These are phyloP conservation scores for Suhomyces guaymorum DNA, from an alignment of 1,139 yeast species.

Conservation along the genomic window DNA sequence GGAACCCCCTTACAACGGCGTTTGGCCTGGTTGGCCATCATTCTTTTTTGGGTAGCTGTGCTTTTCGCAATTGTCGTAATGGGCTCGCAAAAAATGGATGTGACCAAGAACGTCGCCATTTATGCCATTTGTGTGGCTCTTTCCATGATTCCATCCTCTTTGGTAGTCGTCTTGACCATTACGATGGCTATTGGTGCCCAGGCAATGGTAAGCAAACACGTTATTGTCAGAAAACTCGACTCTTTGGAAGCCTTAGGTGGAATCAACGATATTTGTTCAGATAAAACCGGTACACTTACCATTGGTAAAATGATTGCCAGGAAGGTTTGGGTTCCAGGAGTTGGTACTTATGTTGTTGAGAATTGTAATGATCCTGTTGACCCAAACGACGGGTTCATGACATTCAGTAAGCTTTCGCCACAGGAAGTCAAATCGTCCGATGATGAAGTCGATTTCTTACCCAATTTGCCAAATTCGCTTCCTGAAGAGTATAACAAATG, in stretches of 20 bases:
- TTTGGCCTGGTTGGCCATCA: slow-evolving; percentile 69
- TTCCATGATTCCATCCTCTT: slow-evolving; percentile 81
- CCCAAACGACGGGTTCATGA: slow-evolving; percentile 65
- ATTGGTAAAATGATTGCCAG: slow-evolving; percentile 78
- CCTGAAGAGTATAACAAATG: slow-evolving; percentile 43
- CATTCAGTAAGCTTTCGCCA: slow-evolving; percentile 46
- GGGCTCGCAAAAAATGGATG: slow-evolving; percentile 72
- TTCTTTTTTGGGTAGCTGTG: slow-evolving; percentile 70
- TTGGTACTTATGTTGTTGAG: slow-evolving; percentile 64
- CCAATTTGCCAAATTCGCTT: slow-evolving; percentile 24
- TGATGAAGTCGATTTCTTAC: slow-evolving; percentile 36
- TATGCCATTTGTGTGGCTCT: slow-evolving; percentile 83
- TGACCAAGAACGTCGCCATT: slow-evolving; percentile 70
- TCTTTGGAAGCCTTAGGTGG: slow-evolving; percentile 81
- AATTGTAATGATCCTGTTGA: slow-evolving; percentile 70
- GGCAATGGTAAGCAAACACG: slow-evolving; percentile 70
- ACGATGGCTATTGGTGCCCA: slow-evolving; percentile 88
- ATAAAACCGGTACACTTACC: slow-evolving; percentile 80
- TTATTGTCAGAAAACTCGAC: slow-evolving; percentile 75
- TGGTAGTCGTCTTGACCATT: slow-evolving; percentile 77
- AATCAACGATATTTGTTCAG: slow-evolving; percentile 79
- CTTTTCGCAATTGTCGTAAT: slow-evolving; percentile 75
- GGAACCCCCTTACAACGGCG: slow-evolving; percentile 79
- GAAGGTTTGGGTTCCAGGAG: slow-evolving; percentile 74
- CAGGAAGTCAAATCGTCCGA: slow-evolving; percentile 37